Conservation (phyloP, 2,329 filamentous ascomycete genomes). For the Aspergillus awamori region DNA sequence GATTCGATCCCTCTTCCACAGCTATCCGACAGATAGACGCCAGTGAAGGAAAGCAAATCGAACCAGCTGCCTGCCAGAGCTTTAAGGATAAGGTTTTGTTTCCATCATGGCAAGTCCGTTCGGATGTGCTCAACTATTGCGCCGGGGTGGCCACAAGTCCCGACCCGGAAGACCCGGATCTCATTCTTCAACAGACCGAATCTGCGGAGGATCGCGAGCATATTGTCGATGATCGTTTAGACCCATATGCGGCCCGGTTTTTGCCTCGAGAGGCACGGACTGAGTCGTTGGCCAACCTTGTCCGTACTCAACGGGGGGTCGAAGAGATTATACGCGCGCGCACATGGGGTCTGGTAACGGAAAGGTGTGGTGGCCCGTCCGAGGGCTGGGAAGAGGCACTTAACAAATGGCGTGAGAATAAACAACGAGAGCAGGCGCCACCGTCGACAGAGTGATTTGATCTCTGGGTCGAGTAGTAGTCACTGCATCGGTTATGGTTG, state of each 20-base stretch:
- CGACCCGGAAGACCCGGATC: constrained; percentile 83
- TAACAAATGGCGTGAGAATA: constrained; percentile 60
- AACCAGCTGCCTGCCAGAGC: constrained; percentile 62
- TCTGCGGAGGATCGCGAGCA: constrained; percentile 69
- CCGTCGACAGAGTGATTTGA: neutral
- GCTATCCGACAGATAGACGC: constrained; percentile 61
- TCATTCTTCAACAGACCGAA: constrained; percentile 69
- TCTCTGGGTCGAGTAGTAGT: neutral
- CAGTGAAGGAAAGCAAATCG: constrained; percentile 56
- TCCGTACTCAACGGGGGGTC: constrained; percentile 70
- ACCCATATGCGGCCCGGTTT: constrained; percentile 86
- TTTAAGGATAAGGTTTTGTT: constrained; percentile 83
- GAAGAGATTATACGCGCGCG: constrained; percentile 76
- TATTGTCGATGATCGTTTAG: constrained; percentile 77
- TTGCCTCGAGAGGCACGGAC: constrained; percentile 76
- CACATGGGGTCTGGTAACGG: constrained; percentile 77
- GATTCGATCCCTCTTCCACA: constrained; percentile 81
- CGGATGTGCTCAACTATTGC: constrained; percentile 86
- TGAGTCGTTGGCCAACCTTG: constrained; percentile 73
- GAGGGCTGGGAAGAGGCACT: constrained; percentile 68
- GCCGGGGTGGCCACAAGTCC: constrained; percentile 82
- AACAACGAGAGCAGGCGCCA: constrained; percentile 22
- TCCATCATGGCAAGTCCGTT: constrained; percentile 81
- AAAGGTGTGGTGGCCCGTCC: constrained; percentile 68
- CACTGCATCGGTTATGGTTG: neutral